Conservation (phyloP, 169 alveolate genomes). For the Plasmodium chabaudi region DNA sequence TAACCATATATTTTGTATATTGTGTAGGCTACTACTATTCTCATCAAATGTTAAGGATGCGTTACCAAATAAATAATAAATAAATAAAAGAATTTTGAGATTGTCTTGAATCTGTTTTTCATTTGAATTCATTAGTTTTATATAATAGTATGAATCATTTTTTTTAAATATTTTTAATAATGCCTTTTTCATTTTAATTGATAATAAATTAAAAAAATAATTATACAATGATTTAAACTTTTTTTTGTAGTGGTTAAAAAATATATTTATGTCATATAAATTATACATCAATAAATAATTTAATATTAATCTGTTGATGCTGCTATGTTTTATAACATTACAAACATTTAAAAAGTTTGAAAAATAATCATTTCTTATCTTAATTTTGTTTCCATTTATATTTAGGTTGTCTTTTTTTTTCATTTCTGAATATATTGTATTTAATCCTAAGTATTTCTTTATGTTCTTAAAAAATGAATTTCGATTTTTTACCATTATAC, state of each 20-base stretch:
- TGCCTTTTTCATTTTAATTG: conserved; percentile 48
- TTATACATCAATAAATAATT: conserved; percentile 32
- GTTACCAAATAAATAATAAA: conserved; percentile 16
- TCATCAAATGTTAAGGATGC: neutral
- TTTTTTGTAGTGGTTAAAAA: conserved; percentile 32
- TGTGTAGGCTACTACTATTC: neutral
- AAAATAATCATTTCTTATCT: neutral
- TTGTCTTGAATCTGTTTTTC: conserved; percentile 13
- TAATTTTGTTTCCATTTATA: neutral
- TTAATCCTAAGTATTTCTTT: neutral
- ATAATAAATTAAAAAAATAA: conserved; percentile 45
- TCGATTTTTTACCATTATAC: too few relatives aligned
- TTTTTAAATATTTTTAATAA: conserved; percentile 31
- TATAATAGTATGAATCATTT: neutral
- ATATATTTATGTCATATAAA: conserved; percentile 7
- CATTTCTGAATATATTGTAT: conserved; percentile 14
- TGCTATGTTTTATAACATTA: conserved; percentile 5
- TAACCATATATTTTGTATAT: neutral
- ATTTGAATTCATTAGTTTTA: neutral
- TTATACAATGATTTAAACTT: conserved; percentile 26
- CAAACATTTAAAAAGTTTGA: conserved; percentile 1
- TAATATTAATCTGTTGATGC: conserved; percentile 30
- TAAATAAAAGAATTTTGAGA: conserved; percentile 19
- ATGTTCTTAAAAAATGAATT: too few relatives aligned
- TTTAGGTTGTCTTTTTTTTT: neutral